Base-by-base conservation (phyloP, 176 grass and related monocot species). In the Elaeis guineensis region DNA sequence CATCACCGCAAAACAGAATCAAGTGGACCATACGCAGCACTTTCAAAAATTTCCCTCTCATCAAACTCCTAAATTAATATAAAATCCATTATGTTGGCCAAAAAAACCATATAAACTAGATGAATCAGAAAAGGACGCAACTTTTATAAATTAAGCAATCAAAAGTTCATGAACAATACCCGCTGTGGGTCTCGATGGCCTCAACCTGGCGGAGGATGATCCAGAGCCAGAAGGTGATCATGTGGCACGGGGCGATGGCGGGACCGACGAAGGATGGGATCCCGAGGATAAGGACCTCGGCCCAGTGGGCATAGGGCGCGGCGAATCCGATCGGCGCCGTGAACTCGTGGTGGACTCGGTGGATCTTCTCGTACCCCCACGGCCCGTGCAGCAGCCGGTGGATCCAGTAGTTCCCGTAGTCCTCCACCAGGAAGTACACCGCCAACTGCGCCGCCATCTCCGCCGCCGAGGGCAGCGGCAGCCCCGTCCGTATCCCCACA, bases 221-320 rank as follows among this genome's bases (percentile, higher is more conserved):
- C 91, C 91, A 96, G 39, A 96, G 75, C 83, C 83, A 95, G 75
- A 95, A 82, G 6, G 86, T 95, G 78, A 96, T 77, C 78, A 82
- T 90, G 74, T 96, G 91, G 59, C 91, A 59, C 0, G 91, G 91
- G 25, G 74, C 86, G 5, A 96, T 74, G 17, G 75, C 83, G 0
- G 91, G 91, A 3, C 91, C 91, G 0, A 20, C 62, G 20, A 90
- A 87, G 60, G 91, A 76, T 28, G 86, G 83, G 49, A 96, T 82
- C 30, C 91, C 91, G 4, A 82, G 71, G 57, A 95, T 61, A 5
- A 96, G 81, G 21, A 96, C 80, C 74, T 96, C 91, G 5, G 83
- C 83, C 91, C 91, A 90, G n/a, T 96, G 91, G 1, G 83, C 86
- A 14, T 96, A 90, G 16, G 83, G 87, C 2, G 86, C 91, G 0